phyloP scores from a whole-genome alignment of 441 rosid genomes.

The Monsonia emarginata region DNA sequence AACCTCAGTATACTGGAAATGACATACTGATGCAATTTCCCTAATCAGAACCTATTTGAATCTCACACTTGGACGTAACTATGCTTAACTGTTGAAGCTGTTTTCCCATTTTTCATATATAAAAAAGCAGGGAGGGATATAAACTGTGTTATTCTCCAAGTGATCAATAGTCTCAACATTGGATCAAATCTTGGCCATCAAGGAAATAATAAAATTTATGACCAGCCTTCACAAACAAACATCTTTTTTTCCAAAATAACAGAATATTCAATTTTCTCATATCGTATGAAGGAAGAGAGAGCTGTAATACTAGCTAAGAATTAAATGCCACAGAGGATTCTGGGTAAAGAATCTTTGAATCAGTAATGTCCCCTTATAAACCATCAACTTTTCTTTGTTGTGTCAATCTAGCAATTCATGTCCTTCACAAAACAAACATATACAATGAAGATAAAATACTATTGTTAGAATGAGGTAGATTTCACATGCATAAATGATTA shows the following conservation, averaged over 20 bases:
- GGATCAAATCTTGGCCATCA: background rate
- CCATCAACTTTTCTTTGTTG: background rate
- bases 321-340: background rate
- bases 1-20: background rate
- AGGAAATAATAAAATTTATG: background rate
- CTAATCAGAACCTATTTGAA: background rate
- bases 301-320: too few species aligned
- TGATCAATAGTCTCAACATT: background rate
- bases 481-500: background rate
- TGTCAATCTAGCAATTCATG: background rate
- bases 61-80: background rate
- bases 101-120: background rate
- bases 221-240: background rate
- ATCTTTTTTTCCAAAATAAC: background rate
- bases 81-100: background rate
- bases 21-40: background rate
- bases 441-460: background rate
- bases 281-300: too few species aligned
- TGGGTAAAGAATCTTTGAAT: background rate
- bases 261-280: too few species aligned
- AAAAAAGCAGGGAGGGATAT: background rate
- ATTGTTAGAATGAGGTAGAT: background rate
- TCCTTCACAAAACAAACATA: background rate
- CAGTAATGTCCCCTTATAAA: background rate
- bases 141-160: background rate